Percentiles rank a stretch among this genome's conserved stretches.
phyloP scores from a whole-genome alignment of 2,329 filamentous ascomycete genomes.

The Paecilomyces dactylethromorphus region DNA sequence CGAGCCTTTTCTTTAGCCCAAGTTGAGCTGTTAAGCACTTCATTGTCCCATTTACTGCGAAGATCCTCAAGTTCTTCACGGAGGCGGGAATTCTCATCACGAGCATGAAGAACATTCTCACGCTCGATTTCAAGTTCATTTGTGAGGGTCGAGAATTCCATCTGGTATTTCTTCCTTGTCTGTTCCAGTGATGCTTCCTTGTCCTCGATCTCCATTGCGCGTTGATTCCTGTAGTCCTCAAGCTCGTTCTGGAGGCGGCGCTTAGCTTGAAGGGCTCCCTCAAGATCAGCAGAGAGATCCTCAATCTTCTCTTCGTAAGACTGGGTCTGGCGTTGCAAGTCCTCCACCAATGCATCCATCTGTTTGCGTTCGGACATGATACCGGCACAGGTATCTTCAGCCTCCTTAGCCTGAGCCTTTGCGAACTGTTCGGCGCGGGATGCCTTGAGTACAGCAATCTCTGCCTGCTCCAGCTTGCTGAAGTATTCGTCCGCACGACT shows the following conservation, averaged over 20 bases:
- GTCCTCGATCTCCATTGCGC: constrained; percentile 93
- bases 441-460: constrained; percentile 90
- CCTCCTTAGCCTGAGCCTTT: constrained; percentile 79
- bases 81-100: constrained; percentile 77
- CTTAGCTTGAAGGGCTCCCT: constrained; percentile 79
- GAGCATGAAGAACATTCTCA: constrained; percentile 77
- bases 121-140: constrained; percentile 91
- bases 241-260: constrained; percentile 94
- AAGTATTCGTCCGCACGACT: constrained; percentile 92
- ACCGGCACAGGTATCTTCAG: constrained; percentile 81
- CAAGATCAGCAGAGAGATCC: constrained; percentile 83
- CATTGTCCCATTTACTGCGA: constrained; percentile 94
- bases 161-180: constrained; percentile 94
- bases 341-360: constrained; percentile 80
- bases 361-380: constrained; percentile 90
- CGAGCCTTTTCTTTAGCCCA: constrained; percentile 98
- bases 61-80: constrained; percentile 95
- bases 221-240: constrained; percentile 91
- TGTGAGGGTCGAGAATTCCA: constrained; percentile 80
- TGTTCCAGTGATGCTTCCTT: constrained; percentile 95
- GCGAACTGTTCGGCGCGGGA: constrained; percentile 89
- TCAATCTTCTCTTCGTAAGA: constrained; percentile 86
- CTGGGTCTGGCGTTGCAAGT: constrained; percentile 83
- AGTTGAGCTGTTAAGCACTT: constrained; percentile 93
- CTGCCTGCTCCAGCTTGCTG: constrained; percentile 91